Percentiles rank a stretch among this genome's conserved stretches.
These are phyloP conservation scores for Quillaja saponaria DNA, from an alignment of 306 rosid genomes.

Conservation along the genomic window DNA sequence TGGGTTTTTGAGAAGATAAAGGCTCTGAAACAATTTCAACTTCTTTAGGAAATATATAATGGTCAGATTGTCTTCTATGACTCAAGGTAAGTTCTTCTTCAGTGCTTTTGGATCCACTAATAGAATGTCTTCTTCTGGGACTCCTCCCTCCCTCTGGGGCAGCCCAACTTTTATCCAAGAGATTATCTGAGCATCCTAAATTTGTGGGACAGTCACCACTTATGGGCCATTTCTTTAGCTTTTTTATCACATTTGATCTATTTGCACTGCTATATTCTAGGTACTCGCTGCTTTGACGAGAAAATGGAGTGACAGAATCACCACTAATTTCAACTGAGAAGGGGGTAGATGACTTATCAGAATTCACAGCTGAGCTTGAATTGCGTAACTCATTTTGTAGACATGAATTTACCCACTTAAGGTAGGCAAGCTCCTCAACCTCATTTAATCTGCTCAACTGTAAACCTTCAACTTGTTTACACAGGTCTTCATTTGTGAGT, in stretches of 20 bases:
- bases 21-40: conserved; percentile 58
- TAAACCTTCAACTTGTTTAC: conserved; percentile 93
- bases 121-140: conserved; percentile 87
- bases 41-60: conserved; percentile 62
- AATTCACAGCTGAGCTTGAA: conserved; percentile 54
- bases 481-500: conserved; percentile 81
- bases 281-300: conserved; percentile 51
- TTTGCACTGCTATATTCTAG: conserved; percentile 44
- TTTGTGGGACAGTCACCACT: conserved; percentile 55
- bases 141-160: conserved; percentile 60
- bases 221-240: conserved; percentile 81
- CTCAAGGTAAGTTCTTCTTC: conserved; percentile 58
- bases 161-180: conserved; percentile 58
- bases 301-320: conserved; percentile 53
- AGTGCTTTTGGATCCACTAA: conserved; percentile 74
- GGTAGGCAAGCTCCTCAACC: conserved; percentile 96
- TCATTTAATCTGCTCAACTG: conserved; percentile 91
- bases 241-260: conserved; percentile 63
- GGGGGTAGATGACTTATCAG: conserved; percentile 66
- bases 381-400: conserved; percentile 76
- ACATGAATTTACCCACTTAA: conserved; percentile 98
- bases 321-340: conserved; percentile 41
- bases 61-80: conserved; percentile 87
- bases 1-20: conserved; percentile 49
- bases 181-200: conserved; percentile 54